Conservation (phyloP, 2,329 filamentous ascomycete genomes). For the Colletotrichum sidae region DNA sequence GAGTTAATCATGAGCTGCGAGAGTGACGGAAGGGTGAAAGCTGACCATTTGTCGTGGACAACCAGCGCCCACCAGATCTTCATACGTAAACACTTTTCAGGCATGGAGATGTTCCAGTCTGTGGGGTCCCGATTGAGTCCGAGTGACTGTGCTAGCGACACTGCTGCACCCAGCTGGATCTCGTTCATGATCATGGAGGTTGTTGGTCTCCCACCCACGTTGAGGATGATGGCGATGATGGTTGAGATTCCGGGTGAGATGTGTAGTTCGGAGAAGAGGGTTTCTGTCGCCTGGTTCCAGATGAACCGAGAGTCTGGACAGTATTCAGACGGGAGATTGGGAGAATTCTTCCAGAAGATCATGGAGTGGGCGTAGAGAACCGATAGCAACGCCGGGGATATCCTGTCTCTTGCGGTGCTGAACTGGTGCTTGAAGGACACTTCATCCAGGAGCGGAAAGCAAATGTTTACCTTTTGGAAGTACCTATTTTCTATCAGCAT, state of each 20-base stretch:
- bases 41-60: constrained; percentile 66
- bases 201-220: constrained; percentile 70
- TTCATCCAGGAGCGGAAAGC: constrained; percentile 71
- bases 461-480: constrained; percentile 66
- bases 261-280: constrained; percentile 69
- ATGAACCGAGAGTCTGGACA: constrained; percentile 70
- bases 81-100: constrained; percentile 64
- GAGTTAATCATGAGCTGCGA: too few relatives aligned
- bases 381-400: constrained; percentile 67
- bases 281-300: constrained; percentile 71
- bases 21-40: background rate
- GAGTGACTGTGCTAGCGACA: constrained; percentile 64
- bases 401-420: constrained; percentile 55
- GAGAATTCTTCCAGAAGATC: constrained; percentile 66
- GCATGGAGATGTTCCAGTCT: constrained; percentile 61
- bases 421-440: constrained; percentile 63
- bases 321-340: constrained; percentile 55
- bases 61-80: constrained; percentile 68
- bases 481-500: constrained; percentile 52
- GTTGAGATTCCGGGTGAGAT: constrained; percentile 69
- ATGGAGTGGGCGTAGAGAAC: constrained; percentile 69
- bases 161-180: constrained; percentile 60
- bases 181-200: constrained; percentile 70
- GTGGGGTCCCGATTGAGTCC: constrained; percentile 66
- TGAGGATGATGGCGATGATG: constrained; percentile 67